Evolutionary conservation across 225 moss, liverwort and hornwort species (phyloP).

Genomic region (Anthoceros angustus): DNA sequence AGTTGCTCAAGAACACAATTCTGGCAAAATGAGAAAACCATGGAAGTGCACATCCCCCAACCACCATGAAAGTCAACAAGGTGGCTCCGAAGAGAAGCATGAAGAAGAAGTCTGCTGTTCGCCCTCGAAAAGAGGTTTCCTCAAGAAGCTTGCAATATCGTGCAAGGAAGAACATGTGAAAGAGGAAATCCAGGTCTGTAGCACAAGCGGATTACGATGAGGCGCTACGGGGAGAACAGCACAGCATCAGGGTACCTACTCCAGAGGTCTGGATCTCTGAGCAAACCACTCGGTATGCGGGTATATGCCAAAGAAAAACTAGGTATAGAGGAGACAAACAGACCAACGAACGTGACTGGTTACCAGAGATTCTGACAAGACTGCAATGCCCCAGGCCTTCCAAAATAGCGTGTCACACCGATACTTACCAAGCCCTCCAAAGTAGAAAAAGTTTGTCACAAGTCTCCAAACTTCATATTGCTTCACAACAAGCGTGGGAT

Average conservation of each 20-base stretch:
- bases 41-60: constrained; percentile 73
- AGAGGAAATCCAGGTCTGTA: constrained; percentile 91
- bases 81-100: constrained; percentile 96
- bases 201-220: constrained; percentile 5
- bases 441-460: constrained; percentile 92
- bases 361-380: too few species aligned
- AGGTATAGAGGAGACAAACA: too few species aligned
- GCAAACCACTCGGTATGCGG: too few species aligned
- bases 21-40: constrained; percentile 84
- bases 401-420: too few species aligned
- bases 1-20: constrained; percentile 87
- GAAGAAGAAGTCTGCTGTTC: constrained; percentile 97
- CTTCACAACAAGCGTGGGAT: constrained; percentile 60
- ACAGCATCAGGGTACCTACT: background rate
- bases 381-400: too few species aligned
- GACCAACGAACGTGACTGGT: too few species aligned
- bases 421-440: constrained; percentile 87
- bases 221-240: background rate
- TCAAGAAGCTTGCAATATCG: constrained; percentile 94
- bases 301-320: too few species aligned
- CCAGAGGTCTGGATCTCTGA: background rate
- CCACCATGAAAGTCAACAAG: constrained; percentile 70
- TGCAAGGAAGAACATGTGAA: constrained; percentile 98
- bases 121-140: constrained; percentile 92
- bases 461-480: constrained; percentile 90